A percentile compares a stretch with the other conserved stretches of the same genome.
Evolutionary conservation across 371 early-diverging fungal species (phyloP).

Genomic region (Blyttiomyces sp.): DNA sequence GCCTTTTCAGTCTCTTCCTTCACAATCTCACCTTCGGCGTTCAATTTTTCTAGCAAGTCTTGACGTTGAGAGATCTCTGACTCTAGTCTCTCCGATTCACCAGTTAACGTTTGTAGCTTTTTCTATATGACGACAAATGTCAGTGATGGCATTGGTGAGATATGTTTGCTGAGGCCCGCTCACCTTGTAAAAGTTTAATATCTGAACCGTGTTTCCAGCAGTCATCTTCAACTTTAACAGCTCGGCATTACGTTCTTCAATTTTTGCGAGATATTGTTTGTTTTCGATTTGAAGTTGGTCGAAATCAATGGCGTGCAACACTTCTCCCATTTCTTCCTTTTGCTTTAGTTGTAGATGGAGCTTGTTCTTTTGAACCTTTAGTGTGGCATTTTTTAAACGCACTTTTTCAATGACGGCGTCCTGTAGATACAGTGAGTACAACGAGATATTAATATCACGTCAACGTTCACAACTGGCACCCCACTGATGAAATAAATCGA

Average conservation of each 20-base stretch:
- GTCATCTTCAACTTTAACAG: constrained; percentile 53
- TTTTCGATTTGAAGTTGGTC: constrained; percentile 62
- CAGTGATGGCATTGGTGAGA: background rate
- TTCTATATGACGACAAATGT: no score
- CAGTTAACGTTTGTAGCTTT: constrained; percentile 35
- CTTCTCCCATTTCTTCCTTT: constrained; percentile 64
- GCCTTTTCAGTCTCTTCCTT: constrained; percentile 33
- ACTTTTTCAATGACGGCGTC: constrained; percentile 57
- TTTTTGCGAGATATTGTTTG: constrained; percentile 54
- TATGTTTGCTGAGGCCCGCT: no score
- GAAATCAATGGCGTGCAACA: constrained; percentile 60
- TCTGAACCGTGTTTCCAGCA: constrained; percentile 48
- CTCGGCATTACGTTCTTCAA: constrained; percentile 57
- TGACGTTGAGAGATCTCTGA: constrained; percentile 38
- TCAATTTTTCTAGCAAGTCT: constrained; percentile 41
- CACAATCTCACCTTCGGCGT: constrained; percentile 33
- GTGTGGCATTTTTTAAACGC: constrained; percentile 53
- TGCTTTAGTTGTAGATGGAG: constrained; percentile 54
- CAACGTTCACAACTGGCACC: background rate
- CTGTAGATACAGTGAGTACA: constrained; percentile 8
- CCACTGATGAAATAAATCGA: background rate
- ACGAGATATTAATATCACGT: background rate
- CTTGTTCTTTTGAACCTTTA: constrained; percentile 55
- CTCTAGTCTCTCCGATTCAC: constrained; percentile 35
- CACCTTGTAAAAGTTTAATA: constrained; percentile 45